Evolutionary conservation across 176 grass and related monocot genomes (phyloP), one percentile per base, ranked within the genome.

Genomic region (Oryza punctata): DNA sequence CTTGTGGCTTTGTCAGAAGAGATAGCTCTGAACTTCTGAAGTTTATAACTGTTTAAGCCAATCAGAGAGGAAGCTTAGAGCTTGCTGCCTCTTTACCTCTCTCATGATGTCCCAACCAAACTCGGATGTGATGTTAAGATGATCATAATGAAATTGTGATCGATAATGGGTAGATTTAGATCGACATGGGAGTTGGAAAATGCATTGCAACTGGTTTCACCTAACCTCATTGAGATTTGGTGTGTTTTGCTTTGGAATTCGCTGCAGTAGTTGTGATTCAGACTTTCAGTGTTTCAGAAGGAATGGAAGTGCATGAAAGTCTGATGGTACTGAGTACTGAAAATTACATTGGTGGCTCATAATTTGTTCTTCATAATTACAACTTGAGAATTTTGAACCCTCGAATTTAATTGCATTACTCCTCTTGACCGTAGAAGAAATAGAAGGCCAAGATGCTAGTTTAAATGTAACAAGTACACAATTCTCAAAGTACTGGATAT

Each of bases 361-460:
- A 47, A 60, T 85, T 69, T 69, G 67, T 57, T 18, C 54, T 49
- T 32, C 27, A 72, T 21, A 38, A 21, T 79, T 49, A 28, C 47
- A 35, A 14, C 9, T 2, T 26, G 28, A 85, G 71, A 78, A 49
- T 65, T 65, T 73, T 57, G 26, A 63, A 45, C 57, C 52, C 54
- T 45, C 21, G 1, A 14, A 32, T 82, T 57, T 57, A 57, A 57
- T 72, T 12, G 50, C 68, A 63, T 54, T 78, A 44, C 25, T 13
- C 3, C 32, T 3, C 2, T 26, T 44, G n/a, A 63, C 25, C 23
- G 69, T 50, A 12, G 33, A 67, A 15, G 28, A 10, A 25, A 18
- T 54, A 75, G 50, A 75, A 54, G 5, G n/a, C 9, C 47, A 21
- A 12, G 5, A 21, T 63, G 8, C 37, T 38, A 38, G 37, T 11